Base-by-base conservation (phyloP, 495 filamentous ascomycete genomes). In the Halenospora varia region DNA sequence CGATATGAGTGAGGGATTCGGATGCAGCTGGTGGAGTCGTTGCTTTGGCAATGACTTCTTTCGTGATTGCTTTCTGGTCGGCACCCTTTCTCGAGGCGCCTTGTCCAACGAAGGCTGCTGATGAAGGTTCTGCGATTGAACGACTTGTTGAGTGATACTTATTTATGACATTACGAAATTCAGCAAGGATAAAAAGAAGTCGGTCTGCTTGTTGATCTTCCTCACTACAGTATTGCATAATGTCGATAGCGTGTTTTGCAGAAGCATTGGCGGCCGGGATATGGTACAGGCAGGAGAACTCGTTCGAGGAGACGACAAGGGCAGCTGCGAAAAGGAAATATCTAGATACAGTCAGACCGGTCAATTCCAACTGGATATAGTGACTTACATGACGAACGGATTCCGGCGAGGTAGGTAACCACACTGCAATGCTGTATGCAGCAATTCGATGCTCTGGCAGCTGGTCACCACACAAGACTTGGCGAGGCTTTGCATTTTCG, bases 301-400 rank as follows among this genome's bases (percentile, higher is more conserved):
- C 85, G 52, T 87, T 88, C 51, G 85, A 80, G 25, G 86, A 75
- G 2, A 90, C 73, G 10, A 89, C 78, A 2, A 90, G 74, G 2
- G 85, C 84, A 2, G 86, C 85, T 29, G 87, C 81, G 66, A 91
- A 90, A 50, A 88, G 80, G 45, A 86, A 88, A 64, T 90, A 88
- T 56, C 78, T 82, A 19, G 20, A 60, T 9, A 22, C 10, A 18
- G 15, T 44, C 2, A 24, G 45, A 24, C 45, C 52, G 1, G 23
- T 42, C 39, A 25, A 4, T 10, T 19, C 35, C 9, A n/a, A 25
- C n/a, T 51, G 23, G 17, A 44, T 55, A 13, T 39, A 39, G 20
- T 29, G 29, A 57, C 78, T 69, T 64, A 79, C 78, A 88, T 84
- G 60, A 88, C 69, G 53, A 88, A 87, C 0, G 87, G 86, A 48